Evolutionary conservation across 352 stramenopile species (phyloP).

Genomic region (Saprolegnia parasitica): DNA sequence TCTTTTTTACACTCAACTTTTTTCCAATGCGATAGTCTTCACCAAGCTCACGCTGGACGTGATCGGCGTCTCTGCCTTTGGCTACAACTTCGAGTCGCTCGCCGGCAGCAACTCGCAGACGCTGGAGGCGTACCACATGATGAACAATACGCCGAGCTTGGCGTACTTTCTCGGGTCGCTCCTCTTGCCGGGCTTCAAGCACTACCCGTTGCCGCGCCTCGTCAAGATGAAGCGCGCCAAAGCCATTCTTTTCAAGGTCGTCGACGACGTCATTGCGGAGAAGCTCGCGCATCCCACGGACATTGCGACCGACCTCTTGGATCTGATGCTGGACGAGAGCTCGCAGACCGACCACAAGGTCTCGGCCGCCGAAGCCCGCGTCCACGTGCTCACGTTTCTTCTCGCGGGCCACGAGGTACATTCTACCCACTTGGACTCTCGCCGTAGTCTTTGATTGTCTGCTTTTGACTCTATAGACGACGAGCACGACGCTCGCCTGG

Average conservation of each 20-base stretch:
- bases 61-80: conserved; percentile 27
- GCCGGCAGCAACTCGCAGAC: not conserved
- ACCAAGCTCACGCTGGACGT: conserved; percentile 27
- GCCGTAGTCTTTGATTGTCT: not conserved
- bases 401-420: conserved; percentile 19
- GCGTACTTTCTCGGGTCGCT: conserved; percentile 7
- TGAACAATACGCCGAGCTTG: conserved; percentile 17
- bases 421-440: not conserved
- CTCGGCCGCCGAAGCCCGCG: conserved; percentile 19
- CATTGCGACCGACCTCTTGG: conserved; percentile 11
- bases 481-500: conserved; percentile 22
- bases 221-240: conserved; percentile 7
- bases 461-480: conserved; percentile 22
- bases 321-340: conserved; percentile 22
- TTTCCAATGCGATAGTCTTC: conserved; percentile 5
- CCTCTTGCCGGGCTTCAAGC: conserved; percentile 4
- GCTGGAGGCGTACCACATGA: conserved; percentile 18
- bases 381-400: conserved; percentile 27
- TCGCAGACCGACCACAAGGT: conserved; percentile 21
- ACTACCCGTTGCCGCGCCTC: not conserved
- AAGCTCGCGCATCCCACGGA: not conserved
- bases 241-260: conserved; percentile 19
- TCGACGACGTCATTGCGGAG: conserved; percentile 20
- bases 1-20: not conserved
- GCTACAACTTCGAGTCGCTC: conserved; percentile 24